Base-by-base conservation (phyloP, 139 green algal species). In the Mychonastes homosphaera region DNA sequence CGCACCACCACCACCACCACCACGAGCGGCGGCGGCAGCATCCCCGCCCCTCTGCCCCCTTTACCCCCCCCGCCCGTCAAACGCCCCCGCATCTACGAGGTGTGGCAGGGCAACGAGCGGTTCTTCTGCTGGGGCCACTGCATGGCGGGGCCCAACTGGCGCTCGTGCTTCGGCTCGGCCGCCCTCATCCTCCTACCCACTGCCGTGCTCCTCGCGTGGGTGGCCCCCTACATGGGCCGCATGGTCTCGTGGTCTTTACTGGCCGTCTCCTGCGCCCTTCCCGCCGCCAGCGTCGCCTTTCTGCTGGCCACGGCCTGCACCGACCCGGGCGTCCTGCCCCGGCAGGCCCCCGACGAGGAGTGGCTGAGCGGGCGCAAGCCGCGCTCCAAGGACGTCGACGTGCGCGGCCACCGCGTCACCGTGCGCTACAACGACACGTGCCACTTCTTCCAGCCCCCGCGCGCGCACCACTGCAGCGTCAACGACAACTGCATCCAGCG, bases 401-500 rank as follows among this genome's bases (percentile, higher is more conserved):
- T 82, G 35, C 77, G 83, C 47, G 72, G 70, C 12, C 75, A 59
- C 48, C 67, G 59, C 29, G 79, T 93, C 9, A 70, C 79, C 34
- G 77, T 89, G 32, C 77, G 70, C 35, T 88, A 87, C 68, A 87
- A 84, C 35, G 79, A 94, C 53, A 92, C 82, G 12, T 84, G 77
- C 64, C 77, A 87, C 71, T 83, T 96, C 58, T 97, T 95, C 77
- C 84, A 89, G 56, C 92, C 92, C 13, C 92, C 92, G 5, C 78
- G 92, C 18, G 87, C 82, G 45, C 86, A 85, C 61, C 92, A 98
- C 79, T 98, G 92, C 66, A 85, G 76, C 15, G 85, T 98, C 18
- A 95, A 89, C 60, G 89, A 98, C 79, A 96, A 97, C 79, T 98
- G 92, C 73, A 89, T 97, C 15, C 80, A 95, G 72, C 83, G 84